A percentile compares a stretch with the other conserved stretches of the same genome.
phyloP scores from a whole-genome alignment of 208 protist genomes.

The Acanthamoeba quina region DNA sequence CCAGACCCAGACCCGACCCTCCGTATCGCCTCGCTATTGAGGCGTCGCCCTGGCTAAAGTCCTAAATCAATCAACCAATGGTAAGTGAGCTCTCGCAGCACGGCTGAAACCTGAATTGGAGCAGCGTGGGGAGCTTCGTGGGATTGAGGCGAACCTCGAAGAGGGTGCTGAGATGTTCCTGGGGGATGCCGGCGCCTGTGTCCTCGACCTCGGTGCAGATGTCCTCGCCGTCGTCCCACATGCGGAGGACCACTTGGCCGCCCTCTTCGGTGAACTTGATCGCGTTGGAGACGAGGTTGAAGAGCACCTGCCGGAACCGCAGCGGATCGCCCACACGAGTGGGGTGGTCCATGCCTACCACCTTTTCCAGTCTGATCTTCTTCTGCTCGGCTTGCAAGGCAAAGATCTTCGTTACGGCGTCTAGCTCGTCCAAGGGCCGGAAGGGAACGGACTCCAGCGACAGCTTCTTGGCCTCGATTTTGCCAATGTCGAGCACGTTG shows the following conservation, averaged over 20 bases:
- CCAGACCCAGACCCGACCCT: constrained; percentile 36
- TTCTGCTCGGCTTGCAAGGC: constrained; percentile 23
- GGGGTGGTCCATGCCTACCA: neutral
- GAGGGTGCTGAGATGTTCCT: constrained; percentile 56
- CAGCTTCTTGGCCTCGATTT: constrained; percentile 47
- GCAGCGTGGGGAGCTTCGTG: too few relatives aligned
- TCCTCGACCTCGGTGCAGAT: constrained; percentile 76
- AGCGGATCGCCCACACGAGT: constrained; percentile 69
- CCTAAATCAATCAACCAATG: neutral
- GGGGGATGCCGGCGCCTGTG: constrained; percentile 80
- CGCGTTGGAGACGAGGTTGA: constrained; percentile 65
- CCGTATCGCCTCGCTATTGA: neutral
- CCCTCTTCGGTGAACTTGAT: constrained; percentile 70
- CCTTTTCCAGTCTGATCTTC: neutral
- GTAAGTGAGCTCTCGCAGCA: too few relatives aligned
- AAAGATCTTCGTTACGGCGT: constrained; percentile 3
- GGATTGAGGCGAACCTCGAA: constrained; percentile 66
- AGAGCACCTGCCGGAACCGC: constrained; percentile 65
- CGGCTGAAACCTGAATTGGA: too few relatives aligned
- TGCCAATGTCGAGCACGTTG: constrained; percentile 43
- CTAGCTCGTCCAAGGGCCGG: neutral
- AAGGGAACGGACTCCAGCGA: constrained; percentile 55
- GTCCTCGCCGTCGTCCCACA: constrained; percentile 1
- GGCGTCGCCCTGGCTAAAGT: constrained; percentile 42
- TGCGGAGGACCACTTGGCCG: neutral